phyloP scores from a whole-genome alignment of 768 basidiomycete species.

The Roridomyces roridus region DNA sequence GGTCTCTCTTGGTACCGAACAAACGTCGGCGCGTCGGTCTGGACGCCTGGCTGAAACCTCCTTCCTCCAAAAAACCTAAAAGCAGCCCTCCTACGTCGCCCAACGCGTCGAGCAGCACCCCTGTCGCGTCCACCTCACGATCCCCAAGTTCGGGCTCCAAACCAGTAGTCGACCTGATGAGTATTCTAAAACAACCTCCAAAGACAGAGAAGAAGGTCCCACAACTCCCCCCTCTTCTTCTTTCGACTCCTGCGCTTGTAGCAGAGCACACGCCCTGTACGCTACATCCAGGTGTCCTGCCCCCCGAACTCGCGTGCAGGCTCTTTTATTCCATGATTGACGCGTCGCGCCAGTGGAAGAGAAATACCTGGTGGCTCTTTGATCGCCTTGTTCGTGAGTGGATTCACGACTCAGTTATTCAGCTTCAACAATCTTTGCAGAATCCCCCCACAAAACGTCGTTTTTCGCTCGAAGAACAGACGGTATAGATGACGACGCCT shows the following conservation, averaged over 20 bases:
- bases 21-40: conserved; percentile 61
- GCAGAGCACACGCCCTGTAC: conserved; percentile 78
- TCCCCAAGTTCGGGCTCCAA: conserved; percentile 27
- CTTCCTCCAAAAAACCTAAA: conserved; percentile 27
- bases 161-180: conserved; percentile 55
- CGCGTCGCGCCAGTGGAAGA: conserved; percentile 64
- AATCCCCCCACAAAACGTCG: conserved; percentile 84
- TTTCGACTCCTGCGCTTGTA: conserved; percentile 68
- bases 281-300: conserved; percentile 70
- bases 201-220: conserved; percentile 39
- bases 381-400: conserved; percentile 63
- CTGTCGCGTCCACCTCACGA: conserved; percentile 12
- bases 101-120: not conserved
- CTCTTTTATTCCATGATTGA: conserved; percentile 78
- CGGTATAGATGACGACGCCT: conserved; percentile 48
- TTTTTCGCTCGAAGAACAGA: conserved; percentile 69
- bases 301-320: conserved; percentile 75
- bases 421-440: conserved; percentile 27
- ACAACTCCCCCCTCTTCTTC: conserved; percentile 63
- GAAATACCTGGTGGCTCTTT: conserved; percentile 87
- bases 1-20: conserved; percentile 34
- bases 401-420: not conserved
- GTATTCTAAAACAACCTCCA: conserved; percentile 59
- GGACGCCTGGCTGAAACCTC: conserved; percentile 59
- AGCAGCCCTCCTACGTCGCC: not conserved